phyloP scores from a whole-genome alignment of 805 yeast species.

The Jamesozyma lodderae region DNA sequence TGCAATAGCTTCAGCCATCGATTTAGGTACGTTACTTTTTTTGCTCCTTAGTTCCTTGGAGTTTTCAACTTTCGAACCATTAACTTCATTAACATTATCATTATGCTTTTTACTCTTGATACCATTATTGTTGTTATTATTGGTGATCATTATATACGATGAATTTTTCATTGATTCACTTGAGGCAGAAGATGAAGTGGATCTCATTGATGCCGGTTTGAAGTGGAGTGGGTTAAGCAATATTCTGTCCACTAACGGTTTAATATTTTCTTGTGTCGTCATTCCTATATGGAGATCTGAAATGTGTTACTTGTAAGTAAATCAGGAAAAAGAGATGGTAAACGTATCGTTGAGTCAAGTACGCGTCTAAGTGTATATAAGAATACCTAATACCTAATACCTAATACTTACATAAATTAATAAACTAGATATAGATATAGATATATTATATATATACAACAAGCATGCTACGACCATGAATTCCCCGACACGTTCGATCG shows the following conservation, averaged over 20 bases:
- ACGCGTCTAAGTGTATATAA: too few relatives aligned
- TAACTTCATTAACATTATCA: too few relatives aligned
- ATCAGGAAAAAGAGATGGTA: too few relatives aligned
- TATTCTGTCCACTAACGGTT: constrained; percentile 55
- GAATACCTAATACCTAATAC: neutral
- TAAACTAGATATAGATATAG: too few relatives aligned
- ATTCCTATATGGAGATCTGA: too few relatives aligned
- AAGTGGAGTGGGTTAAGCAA: constrained; percentile 55
- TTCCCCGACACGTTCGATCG: too few relatives aligned
- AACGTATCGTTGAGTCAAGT: too few relatives aligned
- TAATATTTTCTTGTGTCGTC: constrained; percentile 25
- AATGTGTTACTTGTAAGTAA: too few relatives aligned
- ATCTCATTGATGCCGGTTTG: constrained; percentile 24
- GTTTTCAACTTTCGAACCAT: too few relatives aligned
- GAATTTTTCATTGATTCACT: constrained; percentile 28
- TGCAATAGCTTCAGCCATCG: constrained; percentile 40
- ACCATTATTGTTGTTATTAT: constrained; percentile 5
- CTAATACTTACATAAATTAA: neutral
- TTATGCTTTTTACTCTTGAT: constrained; percentile 2
- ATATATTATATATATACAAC: too few relatives aligned
- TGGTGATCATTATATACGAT: constrained; percentile 38
- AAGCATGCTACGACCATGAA: too few relatives aligned
- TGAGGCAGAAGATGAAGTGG: neutral
- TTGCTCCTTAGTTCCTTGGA: constrained; percentile 39
- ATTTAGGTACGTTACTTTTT: constrained; percentile 46